Base-by-base conservation (phyloP, 331 rosid genomes). In the Pyrus hybrid region DNA sequence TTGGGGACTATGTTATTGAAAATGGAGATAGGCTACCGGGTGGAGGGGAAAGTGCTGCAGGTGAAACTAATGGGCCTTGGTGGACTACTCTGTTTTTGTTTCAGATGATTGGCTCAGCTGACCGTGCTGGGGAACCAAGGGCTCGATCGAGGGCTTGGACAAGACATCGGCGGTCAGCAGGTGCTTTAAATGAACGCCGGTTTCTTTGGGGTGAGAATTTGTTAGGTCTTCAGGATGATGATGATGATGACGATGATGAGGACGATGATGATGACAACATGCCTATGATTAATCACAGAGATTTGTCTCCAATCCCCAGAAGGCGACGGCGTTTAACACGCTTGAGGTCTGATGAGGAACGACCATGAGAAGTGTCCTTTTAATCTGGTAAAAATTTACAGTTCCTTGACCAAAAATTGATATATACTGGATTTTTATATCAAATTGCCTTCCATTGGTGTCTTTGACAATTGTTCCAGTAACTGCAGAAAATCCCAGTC, bases 1-100 rank as follows among this genome's bases (percentile, higher is more conserved):
- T 93, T 30, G 98, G 98, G 41, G 98, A 93, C 80, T 93, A 93
- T 23, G 92, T 86, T 49, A 80, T 93, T 62, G 98, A 93, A 86
- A 93, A 93, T 68, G 97, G 93, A 68, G 98, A 93, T 47, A 84
- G 93, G 82, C 67, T 82, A 65, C 72, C 86, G 7, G 83, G 80
- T 68, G 93, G 88, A 41, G 85, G 87, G n/a, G 93, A 83, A 73
- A 83, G 79, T 58, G 84, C 79, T 71, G 20, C 67, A 3, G 87
- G 78, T 28, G 84, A 86, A 25, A 81, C 73, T 51, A 85, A 85
- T 73, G 87, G 87, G 3, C 87, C 93, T 18, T 88, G 87, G 96
- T 80, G 87, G 91, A 82, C 95, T 23, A 85, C 92, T 56, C 71
- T 92, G 71, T 82, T 93, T 79, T 78, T 89, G 76, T 91, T 91